These are phyloP conservation scores for Astragalus glycyphyllos DNA, from an alignment of 306 rosid species.

Conservation along the genomic window DNA sequence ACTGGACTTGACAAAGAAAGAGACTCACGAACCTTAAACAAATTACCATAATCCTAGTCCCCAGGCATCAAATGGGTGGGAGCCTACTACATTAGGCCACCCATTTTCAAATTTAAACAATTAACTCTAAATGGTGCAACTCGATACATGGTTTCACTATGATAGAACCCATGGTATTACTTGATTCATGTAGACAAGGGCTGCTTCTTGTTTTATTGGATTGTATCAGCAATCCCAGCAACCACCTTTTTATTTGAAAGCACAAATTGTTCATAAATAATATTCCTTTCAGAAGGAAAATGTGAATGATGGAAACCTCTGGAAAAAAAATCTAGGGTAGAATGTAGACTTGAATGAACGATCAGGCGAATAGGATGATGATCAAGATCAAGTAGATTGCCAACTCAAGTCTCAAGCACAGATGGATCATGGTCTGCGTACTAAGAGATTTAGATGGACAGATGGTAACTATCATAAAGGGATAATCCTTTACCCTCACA, in stretches of 20 bases:
- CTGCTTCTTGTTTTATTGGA: too few species aligned
- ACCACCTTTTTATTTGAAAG: neutral
- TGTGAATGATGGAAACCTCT: neutral
- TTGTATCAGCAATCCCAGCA: neutral
- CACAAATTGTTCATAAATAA: neutral
- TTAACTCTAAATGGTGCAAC: neutral
- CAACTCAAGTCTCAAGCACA: slow-evolving; percentile 3
- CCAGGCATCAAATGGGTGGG: too few species aligned
- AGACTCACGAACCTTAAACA: neutral
- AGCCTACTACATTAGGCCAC: neutral
- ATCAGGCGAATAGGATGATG: neutral
- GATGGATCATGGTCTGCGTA: neutral
- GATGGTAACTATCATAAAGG: neutral
- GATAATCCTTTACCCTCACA: slow-evolving; percentile 4
- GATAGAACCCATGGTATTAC: neutral
- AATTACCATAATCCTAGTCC: slow-evolving; percentile 24
- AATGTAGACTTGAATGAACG: slow-evolving; percentile 3
- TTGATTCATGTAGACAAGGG: neutral
- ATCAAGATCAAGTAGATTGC: neutral
- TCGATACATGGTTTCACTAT: neutral
- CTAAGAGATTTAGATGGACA: neutral
- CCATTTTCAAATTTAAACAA: neutral
- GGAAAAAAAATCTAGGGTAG: neutral
- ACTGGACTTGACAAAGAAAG: slow-evolving; percentile 12
- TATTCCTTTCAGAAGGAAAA: neutral